Evolutionary conservation across 768 basidiomycete species (phyloP), one percentile per base, ranked within the genome.

Genomic region (Termitomyces sp.): DNA sequence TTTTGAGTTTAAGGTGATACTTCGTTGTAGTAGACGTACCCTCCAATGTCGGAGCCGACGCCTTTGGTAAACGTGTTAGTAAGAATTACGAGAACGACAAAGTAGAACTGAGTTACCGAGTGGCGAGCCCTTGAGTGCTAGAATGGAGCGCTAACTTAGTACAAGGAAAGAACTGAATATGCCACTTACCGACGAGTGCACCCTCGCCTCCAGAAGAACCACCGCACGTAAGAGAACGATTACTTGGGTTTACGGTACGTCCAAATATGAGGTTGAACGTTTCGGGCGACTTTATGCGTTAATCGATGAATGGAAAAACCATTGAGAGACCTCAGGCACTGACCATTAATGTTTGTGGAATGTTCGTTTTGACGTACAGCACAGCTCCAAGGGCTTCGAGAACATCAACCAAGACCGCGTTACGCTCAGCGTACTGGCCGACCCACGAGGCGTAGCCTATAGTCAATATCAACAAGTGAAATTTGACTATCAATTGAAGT

Each of bases 191-290:
- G 44, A 93, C 64, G 8, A 95, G 78, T 0, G 92, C 90, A 42
- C 88, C 88, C 73, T 95, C 93, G 27, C 93, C 93, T 5, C 93
- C 93, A 3, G 87, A 89, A 0, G 91, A 93, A 2, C 93, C 93
- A 12, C 92, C 92, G 4, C 76, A 72, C 2, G 88, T 91, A 46
- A 91, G 75, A 18, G 78, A 77, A 13, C 87, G 81, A 67, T 93
- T 92, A 66, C 79, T 75, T 0, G 92, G 92, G 65, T 94, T 93
- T 18, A 74, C 66, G 0, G 93, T 94, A 55, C 89, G 78, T 1
- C 92, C 93, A 65, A 89, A 95, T 36, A 93, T 75, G 59, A 85
- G 72, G 67, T 95, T 95, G 75, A 78, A 84, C 0, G 89, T 87
- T 69, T 96, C 93, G 1, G 79, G 77, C 81, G 85, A 90, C 91